Conservation (phyloP, 169 alveolate species). For the Hammondia hammondi region DNA sequence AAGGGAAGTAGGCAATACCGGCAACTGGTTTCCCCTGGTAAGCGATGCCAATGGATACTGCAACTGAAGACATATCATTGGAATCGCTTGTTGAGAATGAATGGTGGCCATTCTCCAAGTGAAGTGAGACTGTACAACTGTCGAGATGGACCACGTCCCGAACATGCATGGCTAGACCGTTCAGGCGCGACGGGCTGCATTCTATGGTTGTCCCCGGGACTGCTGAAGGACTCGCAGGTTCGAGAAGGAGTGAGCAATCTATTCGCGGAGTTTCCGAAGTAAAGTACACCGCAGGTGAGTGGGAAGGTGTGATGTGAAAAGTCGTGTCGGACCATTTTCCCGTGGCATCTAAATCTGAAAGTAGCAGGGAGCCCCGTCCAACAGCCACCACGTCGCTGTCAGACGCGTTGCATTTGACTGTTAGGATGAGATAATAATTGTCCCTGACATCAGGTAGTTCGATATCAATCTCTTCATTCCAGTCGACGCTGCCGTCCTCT, state of each 20-base stretch:
- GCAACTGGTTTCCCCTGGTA: conserved; percentile 43
- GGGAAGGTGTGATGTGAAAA: not conserved
- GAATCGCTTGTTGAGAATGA: conserved; percentile 26
- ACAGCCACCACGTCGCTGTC: conserved; percentile 39
- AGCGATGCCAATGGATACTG: conserved; percentile 16
- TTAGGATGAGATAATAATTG: not conserved
- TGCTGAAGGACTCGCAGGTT: not conserved
- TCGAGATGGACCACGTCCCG: conserved; percentile 19
- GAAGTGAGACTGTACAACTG: not conserved
- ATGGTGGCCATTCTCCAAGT: conserved; percentile 28
- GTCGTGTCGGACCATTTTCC: not conserved
- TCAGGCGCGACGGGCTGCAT: conserved; percentile 30
- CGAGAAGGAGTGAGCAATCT: not conserved
- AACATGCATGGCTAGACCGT: not conserved
- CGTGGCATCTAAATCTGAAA: not conserved
- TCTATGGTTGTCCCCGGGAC: not conserved
- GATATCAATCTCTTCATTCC: conserved; percentile 13
- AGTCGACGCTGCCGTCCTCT: not conserved
- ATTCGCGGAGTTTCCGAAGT: conserved; percentile 1
- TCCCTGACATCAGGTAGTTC: conserved; percentile 30
- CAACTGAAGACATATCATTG: conserved; percentile 10
- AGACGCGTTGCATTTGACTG: not conserved
- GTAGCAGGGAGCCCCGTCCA: conserved; percentile 17
- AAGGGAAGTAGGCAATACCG: conserved; percentile 17
- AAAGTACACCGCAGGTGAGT: conserved; percentile 14